Conservation (phyloP, 2,329 filamentous ascomycete genomes). For the Lasiodiplodia gonubiensis region DNA sequence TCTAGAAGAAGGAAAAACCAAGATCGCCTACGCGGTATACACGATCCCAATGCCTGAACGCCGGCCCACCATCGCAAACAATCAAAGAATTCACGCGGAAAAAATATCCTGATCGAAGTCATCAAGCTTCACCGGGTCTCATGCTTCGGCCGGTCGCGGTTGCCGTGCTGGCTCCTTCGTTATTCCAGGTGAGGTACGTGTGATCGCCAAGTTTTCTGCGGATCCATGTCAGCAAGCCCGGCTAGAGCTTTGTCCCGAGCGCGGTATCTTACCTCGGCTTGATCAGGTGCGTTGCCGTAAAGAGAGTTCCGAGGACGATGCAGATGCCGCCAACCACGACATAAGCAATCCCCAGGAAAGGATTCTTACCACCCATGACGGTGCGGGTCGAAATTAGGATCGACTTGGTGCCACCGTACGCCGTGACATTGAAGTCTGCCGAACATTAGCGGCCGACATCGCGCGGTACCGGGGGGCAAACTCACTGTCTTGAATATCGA, state of each 20-base stretch:
- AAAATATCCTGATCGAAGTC: constrained; percentile 32
- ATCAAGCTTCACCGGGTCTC: constrained; percentile 43
- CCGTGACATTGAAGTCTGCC: constrained; percentile 77
- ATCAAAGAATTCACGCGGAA: constrained; percentile 31
- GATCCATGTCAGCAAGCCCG: constrained; percentile 22
- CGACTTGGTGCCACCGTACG: constrained; percentile 86
- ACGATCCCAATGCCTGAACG: constrained; percentile 26
- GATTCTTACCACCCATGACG: constrained; percentile 92
- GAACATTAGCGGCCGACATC: constrained; percentile 35
- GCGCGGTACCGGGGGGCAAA: constrained; percentile 32
- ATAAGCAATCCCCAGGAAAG: constrained; percentile 95
- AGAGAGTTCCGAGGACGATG: constrained; percentile 83
- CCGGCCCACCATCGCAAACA: constrained; percentile 18
- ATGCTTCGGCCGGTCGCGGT: constrained; percentile 54
- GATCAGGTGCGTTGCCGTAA: constrained; percentile 88
- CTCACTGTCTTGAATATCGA: constrained; percentile 81
- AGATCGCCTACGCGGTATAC: constrained; percentile 22
- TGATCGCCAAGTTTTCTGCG: constrained; percentile 94
- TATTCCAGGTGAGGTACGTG: constrained; percentile 96
- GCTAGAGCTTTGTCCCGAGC: constrained; percentile 6
- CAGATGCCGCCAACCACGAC: constrained; percentile 92
- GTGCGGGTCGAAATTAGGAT: constrained; percentile 88
- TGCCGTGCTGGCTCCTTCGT: constrained; percentile 65
- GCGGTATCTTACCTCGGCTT: constrained; percentile 73
- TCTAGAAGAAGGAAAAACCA: constrained; percentile 20